Evolutionary conservation across 306 rosid species (phyloP).

Genomic region (Dalbergia cochinchinensis): DNA sequence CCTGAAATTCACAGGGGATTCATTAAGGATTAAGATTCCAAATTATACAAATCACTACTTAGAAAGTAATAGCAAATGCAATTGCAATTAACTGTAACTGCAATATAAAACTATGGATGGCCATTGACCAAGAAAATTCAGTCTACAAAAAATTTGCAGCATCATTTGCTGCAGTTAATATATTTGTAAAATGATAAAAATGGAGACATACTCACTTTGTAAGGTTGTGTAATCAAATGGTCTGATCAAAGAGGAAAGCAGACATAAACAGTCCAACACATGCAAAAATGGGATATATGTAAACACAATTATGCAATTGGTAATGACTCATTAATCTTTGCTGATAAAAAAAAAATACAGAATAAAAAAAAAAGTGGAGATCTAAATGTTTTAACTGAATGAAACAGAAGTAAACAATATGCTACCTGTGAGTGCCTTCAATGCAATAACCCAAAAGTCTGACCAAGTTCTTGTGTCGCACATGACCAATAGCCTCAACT

Average conservation of each 20-base stretch:
- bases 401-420: constrained; percentile 37
- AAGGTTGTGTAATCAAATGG: constrained; percentile 25
- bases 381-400: constrained; percentile 12
- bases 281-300: background rate
- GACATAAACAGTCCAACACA: constrained; percentile 35
- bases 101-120: background rate
- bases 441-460: constrained; percentile 90
- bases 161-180: constrained; percentile 10
- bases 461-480: constrained; percentile 91
- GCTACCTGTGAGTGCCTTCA: constrained; percentile 95
- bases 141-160: background rate
- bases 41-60: constrained; percentile 27
- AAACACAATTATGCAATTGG: constrained; percentile 9
- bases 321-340: constrained; percentile 40
- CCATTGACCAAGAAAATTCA: constrained; percentile 14
- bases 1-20: constrained; percentile 57
- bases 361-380: background rate
- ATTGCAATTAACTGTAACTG: background rate
- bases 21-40: constrained; percentile 34
- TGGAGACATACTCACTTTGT: background rate
- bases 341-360: constrained; percentile 38
- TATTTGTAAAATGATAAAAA: constrained; percentile 5
- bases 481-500: constrained; percentile 98
- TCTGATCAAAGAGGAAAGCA: constrained; percentile 34
- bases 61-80: constrained; percentile 19